Percentiles rank a stretch among this genome's conserved stretches.
phyloP scores from a whole-genome alignment of 2,329 filamentous ascomycete species.

The Seiridium unicorne region DNA sequence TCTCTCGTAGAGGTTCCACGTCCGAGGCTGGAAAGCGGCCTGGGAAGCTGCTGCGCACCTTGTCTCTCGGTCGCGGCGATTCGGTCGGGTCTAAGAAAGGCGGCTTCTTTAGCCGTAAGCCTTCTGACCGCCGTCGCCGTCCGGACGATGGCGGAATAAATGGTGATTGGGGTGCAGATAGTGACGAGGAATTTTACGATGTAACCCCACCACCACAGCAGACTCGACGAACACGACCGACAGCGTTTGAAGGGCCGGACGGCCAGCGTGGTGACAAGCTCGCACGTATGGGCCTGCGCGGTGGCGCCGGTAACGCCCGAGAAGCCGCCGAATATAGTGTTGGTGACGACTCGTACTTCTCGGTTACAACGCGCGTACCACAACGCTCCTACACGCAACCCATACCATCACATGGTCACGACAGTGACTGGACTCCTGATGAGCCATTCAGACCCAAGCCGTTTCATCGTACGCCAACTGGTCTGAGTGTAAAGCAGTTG shows the following conservation, averaged over 20 bases:
- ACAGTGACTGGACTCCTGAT: constrained; percentile 5
- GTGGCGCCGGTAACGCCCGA: constrained; percentile 37
- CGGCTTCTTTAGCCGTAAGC: constrained; percentile 39
- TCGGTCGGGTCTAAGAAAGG: constrained; percentile 38
- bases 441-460: constrained; percentile 22
- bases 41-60: constrained; percentile 50
- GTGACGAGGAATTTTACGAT: constrained; percentile 29
- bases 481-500: constrained; percentile 61
- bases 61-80: constrained; percentile 59
- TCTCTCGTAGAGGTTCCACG: constrained; percentile 38
- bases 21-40: constrained; percentile 34
- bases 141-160: constrained; percentile 55
- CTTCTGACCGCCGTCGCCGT: constrained; percentile 29
- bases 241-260: constrained; percentile 10
- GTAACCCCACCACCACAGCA: constrained; percentile 13
- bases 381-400: constrained; percentile 25
- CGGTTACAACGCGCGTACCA: constrained; percentile 34
- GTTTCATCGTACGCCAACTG: constrained; percentile 71
- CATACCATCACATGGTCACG: constrained; percentile 11
- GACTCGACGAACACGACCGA: constrained; percentile 7
- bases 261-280: constrained; percentile 13
- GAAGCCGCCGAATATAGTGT: constrained; percentile 45
- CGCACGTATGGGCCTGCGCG: constrained; percentile 24
- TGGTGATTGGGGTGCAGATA: constrained; percentile 48
- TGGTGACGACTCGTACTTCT: constrained; percentile 58